These are phyloP conservation scores for Aspergillus udagawae DNA, from an alignment of 2,329 filamentous ascomycete species.

Conservation along the genomic window DNA sequence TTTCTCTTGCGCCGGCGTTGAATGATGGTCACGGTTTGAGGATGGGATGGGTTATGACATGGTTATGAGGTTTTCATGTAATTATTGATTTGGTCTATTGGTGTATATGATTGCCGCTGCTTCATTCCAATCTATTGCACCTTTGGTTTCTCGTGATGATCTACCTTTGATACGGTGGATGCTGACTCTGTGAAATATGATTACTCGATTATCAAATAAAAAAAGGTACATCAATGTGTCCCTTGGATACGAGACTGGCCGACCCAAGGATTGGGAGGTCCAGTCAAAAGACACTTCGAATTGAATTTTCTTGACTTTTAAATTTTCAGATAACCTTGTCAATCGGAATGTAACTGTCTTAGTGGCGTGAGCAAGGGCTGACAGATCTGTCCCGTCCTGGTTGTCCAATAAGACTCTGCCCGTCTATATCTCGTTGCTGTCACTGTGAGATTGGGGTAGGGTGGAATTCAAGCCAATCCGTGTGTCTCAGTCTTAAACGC, in stretches of 20 bases:
- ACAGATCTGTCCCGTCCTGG: too few relatives aligned
- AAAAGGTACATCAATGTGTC: not conserved
- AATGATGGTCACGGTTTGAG: not conserved
- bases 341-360: too few relatives aligned
- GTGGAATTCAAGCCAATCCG: too few relatives aligned
- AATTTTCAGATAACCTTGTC: not conserved
- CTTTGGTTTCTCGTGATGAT: not conserved
- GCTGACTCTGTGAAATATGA: not conserved
- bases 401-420: too few relatives aligned
- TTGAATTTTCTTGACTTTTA: too few relatives aligned
- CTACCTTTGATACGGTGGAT: not conserved
- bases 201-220: too few relatives aligned
- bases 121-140: not conserved
- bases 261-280: not conserved
- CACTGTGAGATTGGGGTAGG: too few relatives aligned
- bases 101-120: not conserved
- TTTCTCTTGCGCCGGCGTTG: constrained; percentile 1
- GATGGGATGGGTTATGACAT: not conserved
- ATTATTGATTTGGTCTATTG: not conserved
- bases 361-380: too few relatives aligned
- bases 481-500: too few relatives aligned
- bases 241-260: constrained; percentile 4
- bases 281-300: too few relatives aligned
- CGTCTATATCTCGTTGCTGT: too few relatives aligned
- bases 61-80: not conserved